These are phyloP conservation scores for Dictyostelium capitatum DNA, from an alignment of 78 protist genomes.

Conservation along the genomic window DNA sequence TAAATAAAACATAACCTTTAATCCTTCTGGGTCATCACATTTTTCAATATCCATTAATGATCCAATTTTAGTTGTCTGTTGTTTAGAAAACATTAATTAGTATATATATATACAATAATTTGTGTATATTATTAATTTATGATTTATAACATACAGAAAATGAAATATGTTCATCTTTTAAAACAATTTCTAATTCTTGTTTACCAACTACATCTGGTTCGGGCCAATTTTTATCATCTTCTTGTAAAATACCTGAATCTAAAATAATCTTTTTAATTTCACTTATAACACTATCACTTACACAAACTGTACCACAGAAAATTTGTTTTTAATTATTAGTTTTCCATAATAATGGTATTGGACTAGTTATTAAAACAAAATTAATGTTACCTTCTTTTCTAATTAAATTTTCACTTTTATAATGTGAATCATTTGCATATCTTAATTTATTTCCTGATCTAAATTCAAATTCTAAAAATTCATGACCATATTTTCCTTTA, in stretches of 20 bases:
- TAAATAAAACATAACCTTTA: slow-evolving; percentile 96
- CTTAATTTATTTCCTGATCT: slow-evolving; percentile 90
- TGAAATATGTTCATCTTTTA: slow-evolving; percentile 95
- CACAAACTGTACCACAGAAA: slow-evolving; percentile 84
- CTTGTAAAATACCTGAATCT: slow-evolving; percentile 95
- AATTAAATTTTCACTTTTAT: slow-evolving; percentile 95
- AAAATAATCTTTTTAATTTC: slow-evolving; percentile 93
- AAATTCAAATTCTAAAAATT: slow-evolving; percentile 98
- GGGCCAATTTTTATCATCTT: slow-evolving; percentile 98
- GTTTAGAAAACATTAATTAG: neutral
- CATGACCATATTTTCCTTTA: slow-evolving; percentile 99
- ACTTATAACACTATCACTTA: slow-evolving; percentile 83
- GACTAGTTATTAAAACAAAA: neutral
- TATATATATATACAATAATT: neutral
- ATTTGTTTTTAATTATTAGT: neutral
- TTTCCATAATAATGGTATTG: neutral
- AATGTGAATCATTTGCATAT: slow-evolving; percentile 98
- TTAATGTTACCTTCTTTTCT: slow-evolving; percentile 92
- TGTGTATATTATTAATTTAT: no score
- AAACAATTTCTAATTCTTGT: slow-evolving; percentile 96
- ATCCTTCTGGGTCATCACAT: slow-evolving; percentile 97
- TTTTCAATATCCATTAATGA: slow-evolving; percentile 91
- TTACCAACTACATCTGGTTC: slow-evolving; percentile 95
- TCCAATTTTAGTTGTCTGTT: slow-evolving; percentile 93
- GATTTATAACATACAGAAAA: slow-evolving; percentile 90